Evolutionary conservation across 2,329 filamentous ascomycete genomes (phyloP).

Genomic region (Talaromyces islandicus): DNA sequence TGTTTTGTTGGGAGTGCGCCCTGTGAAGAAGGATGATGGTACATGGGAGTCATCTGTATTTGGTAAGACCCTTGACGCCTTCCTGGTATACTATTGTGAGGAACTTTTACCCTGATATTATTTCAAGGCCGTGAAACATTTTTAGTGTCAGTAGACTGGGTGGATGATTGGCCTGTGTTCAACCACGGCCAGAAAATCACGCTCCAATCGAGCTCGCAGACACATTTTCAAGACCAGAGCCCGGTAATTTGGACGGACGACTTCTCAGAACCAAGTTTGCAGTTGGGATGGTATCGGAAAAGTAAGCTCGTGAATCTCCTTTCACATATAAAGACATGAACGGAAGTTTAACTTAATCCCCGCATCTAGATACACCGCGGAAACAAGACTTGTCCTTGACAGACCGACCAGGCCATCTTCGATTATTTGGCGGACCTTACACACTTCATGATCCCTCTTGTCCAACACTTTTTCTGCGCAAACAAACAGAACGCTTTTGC

Average conservation of each 20-base stretch:
- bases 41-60: slow-evolving; percentile 38
- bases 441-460: slow-evolving; percentile 45
- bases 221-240: slow-evolving; percentile 2
- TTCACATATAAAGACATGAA: neutral
- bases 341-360: neutral
- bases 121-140: slow-evolving; percentile 44
- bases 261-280: slow-evolving; percentile 18
- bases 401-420: slow-evolving; percentile 39
- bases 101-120: neutral
- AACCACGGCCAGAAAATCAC: slow-evolving; percentile 43
- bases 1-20: slow-evolving; percentile 43
- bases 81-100: neutral
- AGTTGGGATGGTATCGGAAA: slow-evolving; percentile 32
- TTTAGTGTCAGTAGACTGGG: slow-evolving; percentile 45
- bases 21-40: slow-evolving; percentile 19
- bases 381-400: slow-evolving; percentile 44
- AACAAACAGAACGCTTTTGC: slow-evolving; percentile 44
- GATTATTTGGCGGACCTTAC: slow-evolving; percentile 49
- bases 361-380: slow-evolving; percentile 41
- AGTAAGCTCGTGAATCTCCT: slow-evolving; percentile 27
- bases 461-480: slow-evolving; percentile 50
- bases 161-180: slow-evolving; percentile 48
- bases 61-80: slow-evolving; percentile 21
- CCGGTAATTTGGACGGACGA: slow-evolving; percentile 22
- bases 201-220: slow-evolving; percentile 25